phyloP scores from a whole-genome alignment of 148 eudicot genomes.

The Amaranthus hypochondriacus region DNA sequence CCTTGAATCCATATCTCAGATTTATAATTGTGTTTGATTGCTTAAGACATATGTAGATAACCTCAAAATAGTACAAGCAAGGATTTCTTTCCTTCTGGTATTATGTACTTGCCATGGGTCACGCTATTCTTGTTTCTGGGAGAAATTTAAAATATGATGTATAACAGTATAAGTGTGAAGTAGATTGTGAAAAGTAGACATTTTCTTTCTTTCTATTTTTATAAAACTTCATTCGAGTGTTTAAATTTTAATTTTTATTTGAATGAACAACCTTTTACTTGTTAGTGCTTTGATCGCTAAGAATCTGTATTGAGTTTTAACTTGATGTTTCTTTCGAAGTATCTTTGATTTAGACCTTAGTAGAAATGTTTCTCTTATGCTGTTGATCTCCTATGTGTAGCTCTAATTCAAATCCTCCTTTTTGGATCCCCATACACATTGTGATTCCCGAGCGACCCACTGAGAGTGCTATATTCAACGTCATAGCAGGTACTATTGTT shows the following conservation, averaged over 20 bases:
- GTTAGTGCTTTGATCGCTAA: neutral
- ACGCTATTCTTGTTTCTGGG: neutral
- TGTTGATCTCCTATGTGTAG: constrained; percentile 45
- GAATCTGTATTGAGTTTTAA: neutral
- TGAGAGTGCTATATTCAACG: constrained; percentile 89
- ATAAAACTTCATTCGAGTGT: neutral
- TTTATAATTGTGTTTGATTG: neutral
- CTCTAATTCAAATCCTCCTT: constrained; percentile 88
- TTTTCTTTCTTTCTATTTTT: neutral
- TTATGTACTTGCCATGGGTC: neutral
- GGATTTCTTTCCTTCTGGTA: neutral
- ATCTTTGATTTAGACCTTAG: neutral
- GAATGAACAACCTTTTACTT: neutral
- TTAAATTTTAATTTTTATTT: too few relatives aligned
- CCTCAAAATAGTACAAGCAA: neutral
- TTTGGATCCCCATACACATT: constrained; percentile 97
- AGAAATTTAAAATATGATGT: neutral
- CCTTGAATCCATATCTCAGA: neutral
- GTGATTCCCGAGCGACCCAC: constrained; percentile 98
- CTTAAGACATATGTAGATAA: neutral
- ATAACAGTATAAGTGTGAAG: neutral
- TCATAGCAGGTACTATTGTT: constrained; percentile 78
- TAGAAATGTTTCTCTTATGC: constrained; percentile 14
- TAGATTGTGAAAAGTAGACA: neutral
- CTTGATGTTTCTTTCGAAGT: neutral